A percentile compares a stretch with the other conserved stretches of the same genome.
Evolutionary conservation across 176 grass and related monocot genomes (phyloP).

Genomic region (Juncus inflexus): DNA sequence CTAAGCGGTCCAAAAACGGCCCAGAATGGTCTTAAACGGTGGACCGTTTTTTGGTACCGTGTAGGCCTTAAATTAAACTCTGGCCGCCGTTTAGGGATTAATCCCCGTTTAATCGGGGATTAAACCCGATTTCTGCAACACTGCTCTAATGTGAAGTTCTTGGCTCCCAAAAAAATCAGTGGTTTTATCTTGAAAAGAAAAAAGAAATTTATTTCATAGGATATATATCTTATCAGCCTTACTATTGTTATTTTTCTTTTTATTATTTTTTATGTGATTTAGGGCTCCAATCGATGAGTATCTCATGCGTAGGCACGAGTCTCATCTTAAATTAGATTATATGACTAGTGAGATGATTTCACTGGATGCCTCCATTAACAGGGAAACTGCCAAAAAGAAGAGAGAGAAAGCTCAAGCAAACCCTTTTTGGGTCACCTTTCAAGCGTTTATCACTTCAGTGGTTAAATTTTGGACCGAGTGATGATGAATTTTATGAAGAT

Average conservation of each 20-base stretch:
- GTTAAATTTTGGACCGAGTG: slow-evolving; percentile 31
- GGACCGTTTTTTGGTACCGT: too few relatives aligned
- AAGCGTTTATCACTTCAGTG: slow-evolving; percentile 12
- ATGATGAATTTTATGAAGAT: too few relatives aligned
- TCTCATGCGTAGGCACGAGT: slow-evolving; percentile 25
- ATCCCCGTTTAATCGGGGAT: too few relatives aligned
- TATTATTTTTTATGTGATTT: slow-evolving; percentile 29
- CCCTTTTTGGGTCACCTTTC: slow-evolving; percentile 19
- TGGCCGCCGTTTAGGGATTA: too few relatives aligned
- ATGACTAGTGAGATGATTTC: slow-evolving; percentile 27
- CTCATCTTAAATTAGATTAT: slow-evolving; percentile 33
- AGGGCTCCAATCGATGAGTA: slow-evolving; percentile 29
- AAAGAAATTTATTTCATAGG: too few relatives aligned
- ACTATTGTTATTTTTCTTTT: slow-evolving; percentile 5
- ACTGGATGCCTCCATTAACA: slow-evolving; percentile 32
- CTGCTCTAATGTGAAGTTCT: too few relatives aligned
- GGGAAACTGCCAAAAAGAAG: slow-evolving; percentile 19
- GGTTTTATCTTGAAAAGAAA: too few relatives aligned
- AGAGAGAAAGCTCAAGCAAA: slow-evolving; percentile 20
- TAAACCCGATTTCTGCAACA: too few relatives aligned
- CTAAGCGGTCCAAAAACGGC: too few relatives aligned
- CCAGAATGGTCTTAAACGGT: too few relatives aligned
- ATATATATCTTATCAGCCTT: neutral
- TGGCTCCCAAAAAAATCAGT: too few relatives aligned
- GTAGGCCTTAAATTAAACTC: too few relatives aligned